Percentiles rank a stretch among this genome's conserved stretches.
Conservation (phyloP, 805 yeast species). For the Naumovozyma castellii region DNA sequence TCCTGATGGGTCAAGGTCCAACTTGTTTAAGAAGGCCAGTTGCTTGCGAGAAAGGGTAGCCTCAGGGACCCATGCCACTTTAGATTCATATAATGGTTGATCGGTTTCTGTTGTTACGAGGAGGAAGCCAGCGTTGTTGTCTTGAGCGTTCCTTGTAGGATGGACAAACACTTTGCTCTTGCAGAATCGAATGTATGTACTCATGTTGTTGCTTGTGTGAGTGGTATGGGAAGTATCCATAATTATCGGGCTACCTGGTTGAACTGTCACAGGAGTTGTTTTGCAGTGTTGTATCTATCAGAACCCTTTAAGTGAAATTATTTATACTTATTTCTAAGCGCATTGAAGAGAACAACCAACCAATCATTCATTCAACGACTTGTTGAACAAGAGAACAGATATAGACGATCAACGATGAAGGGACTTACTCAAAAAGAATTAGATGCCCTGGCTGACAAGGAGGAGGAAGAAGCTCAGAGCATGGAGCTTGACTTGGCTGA, state of each 20-base stretch:
- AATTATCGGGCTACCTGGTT: too few species aligned
- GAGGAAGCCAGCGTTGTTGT: constrained; percentile 73
- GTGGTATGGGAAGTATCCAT: too few species aligned
- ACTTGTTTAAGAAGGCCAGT: constrained; percentile 8
- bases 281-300: too few species aligned
- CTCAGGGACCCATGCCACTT: constrained; percentile 23
- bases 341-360: too few species aligned
- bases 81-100: constrained; percentile 36
- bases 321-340: too few species aligned
- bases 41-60: constrained; percentile 8
- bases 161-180: constrained; percentile 77
- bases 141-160: constrained; percentile 61
- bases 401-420: too few species aligned
- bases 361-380: too few species aligned
- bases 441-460: neutral
- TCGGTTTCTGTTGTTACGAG: constrained; percentile 45
- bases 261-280: too few species aligned
- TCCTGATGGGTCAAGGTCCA: neutral
- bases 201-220: constrained; percentile 2
- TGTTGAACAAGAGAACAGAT: too few species aligned
- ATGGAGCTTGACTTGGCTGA: neutral
- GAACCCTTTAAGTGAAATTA: too few species aligned
- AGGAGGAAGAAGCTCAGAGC: neutral
- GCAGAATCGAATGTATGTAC: constrained; percentile 28
- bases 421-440: neutral